Percentiles rank a stretch among this genome's conserved stretches.
phyloP scores from a whole-genome alignment of 179 eudicot genomes.

The Camellia oleifera region DNA sequence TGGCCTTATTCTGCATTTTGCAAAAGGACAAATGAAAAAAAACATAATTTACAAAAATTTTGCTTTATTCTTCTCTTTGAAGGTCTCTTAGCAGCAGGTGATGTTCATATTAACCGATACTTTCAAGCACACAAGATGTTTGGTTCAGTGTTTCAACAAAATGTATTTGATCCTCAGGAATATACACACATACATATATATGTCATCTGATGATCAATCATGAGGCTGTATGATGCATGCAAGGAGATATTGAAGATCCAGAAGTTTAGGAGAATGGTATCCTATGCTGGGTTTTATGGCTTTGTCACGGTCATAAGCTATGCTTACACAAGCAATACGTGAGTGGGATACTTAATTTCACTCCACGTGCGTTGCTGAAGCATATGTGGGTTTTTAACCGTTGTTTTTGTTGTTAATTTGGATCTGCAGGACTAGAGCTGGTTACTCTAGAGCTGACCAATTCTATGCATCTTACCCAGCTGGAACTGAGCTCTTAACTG shows the following conservation, averaged over 20 bases:
- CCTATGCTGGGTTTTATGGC: constrained; percentile 57
- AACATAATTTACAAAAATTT: not conserved
- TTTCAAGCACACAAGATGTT: constrained; percentile 20
- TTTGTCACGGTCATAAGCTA: constrained; percentile 55
- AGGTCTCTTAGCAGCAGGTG: not conserved
- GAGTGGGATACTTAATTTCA: not conserved
- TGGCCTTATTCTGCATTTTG: not conserved
- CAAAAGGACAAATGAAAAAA: too few relatives aligned
- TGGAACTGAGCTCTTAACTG: constrained; percentile 87
- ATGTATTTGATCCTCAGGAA: constrained; percentile 19
- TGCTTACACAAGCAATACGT: constrained; percentile 89
- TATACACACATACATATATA: not conserved
- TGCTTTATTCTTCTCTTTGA: not conserved
- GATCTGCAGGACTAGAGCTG: constrained; percentile 73
- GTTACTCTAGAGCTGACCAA: constrained; percentile 88
- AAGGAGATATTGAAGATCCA: constrained; percentile 76
- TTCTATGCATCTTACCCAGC: constrained; percentile 90
- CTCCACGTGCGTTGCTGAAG: not conserved
- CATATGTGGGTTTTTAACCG: not conserved
- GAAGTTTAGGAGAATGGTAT: constrained; percentile 65
- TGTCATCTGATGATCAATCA: not conserved
- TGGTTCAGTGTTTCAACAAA: constrained; percentile 24
- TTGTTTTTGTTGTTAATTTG: not conserved
- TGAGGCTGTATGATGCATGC: constrained; percentile 55
- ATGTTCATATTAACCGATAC: not conserved